A percentile compares a stretch with the other conserved stretches of the same genome.
These are phyloP conservation scores for Trichoderma sp. DNA, from an alignment of 2,329 filamentous ascomycete genomes.

Conservation along the genomic window DNA sequence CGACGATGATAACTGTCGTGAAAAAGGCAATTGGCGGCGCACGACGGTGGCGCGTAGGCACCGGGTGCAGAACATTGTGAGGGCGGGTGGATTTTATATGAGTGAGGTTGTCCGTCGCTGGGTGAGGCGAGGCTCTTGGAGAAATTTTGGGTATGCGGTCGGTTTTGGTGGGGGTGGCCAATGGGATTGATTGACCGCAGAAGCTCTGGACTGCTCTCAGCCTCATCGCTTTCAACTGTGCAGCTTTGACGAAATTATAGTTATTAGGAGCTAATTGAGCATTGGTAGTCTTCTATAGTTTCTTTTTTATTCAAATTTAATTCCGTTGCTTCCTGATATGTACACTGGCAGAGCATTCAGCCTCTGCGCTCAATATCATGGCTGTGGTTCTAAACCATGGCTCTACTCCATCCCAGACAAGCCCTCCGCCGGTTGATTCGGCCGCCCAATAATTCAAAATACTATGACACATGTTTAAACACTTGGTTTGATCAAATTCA, in stretches of 20 bases:
- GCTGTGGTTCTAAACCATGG: conserved; percentile 1
- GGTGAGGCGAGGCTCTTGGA: conserved; percentile 27
- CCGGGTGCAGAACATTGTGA: conserved; percentile 42
- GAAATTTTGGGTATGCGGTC: conserved; percentile 30
- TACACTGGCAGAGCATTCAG: conserved; percentile 33
- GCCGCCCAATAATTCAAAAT: neutral
- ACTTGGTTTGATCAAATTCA: conserved; percentile 20
- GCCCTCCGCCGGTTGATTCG: neutral
- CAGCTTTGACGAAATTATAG: neutral
- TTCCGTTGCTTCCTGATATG: conserved; percentile 33
- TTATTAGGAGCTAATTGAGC: too few species aligned
- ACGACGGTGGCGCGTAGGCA: conserved; percentile 48
- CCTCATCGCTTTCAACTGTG: conserved; percentile 24
- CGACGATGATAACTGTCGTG: conserved; percentile 42
- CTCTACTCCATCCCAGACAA: conserved; percentile 7
- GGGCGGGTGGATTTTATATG: conserved; percentile 18
- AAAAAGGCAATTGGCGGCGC: conserved; percentile 31
- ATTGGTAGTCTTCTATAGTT: neutral
- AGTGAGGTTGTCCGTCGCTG: conserved; percentile 30
- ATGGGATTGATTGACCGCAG: conserved; percentile 25
- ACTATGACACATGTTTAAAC: neutral
- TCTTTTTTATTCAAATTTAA: conserved; percentile 22
- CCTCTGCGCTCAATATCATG: conserved; percentile 23
- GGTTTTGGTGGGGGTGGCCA: conserved; percentile 24
- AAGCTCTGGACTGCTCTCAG: conserved; percentile 26